Conservation (phyloP, 1,139 yeast species). For the Candida labiduridarum region DNA sequence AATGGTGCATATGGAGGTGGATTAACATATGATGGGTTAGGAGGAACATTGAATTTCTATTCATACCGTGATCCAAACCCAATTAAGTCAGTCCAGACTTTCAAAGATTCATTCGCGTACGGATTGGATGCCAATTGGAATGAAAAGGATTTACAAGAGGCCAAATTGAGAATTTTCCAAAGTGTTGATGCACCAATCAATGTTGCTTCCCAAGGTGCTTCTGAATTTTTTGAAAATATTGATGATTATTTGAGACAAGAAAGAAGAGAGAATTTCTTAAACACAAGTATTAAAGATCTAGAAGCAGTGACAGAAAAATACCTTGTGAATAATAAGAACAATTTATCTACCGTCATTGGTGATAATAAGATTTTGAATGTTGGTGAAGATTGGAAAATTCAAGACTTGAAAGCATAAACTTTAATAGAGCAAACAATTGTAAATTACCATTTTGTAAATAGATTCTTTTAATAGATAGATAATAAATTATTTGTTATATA, state of each 20-base stretch:
- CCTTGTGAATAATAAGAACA: conserved; percentile 33
- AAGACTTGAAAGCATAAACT: conserved; percentile 7
- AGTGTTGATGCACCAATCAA: conserved; percentile 88
- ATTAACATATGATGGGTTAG: conserved; percentile 76
- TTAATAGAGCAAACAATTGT: neutral
- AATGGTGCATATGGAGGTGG: conserved; percentile 99
- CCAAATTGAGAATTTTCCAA: conserved; percentile 89
- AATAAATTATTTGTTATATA: neutral
- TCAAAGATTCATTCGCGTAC: conserved; percentile 57
- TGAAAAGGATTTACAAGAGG: conserved; percentile 75
- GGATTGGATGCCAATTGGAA: conserved; percentile 56
- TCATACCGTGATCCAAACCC: conserved; percentile 96
- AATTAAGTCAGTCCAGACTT: conserved; percentile 62
- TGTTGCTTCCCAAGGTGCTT: conserved; percentile 75
- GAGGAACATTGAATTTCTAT: conserved; percentile 79
- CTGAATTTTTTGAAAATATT: conserved; percentile 66
- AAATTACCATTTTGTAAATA: neutral
- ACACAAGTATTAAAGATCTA: conserved; percentile 65
- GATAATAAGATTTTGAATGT: conserved; percentile 40
- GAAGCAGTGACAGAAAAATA: conserved; percentile 64
- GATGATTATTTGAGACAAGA: conserved; percentile 79
- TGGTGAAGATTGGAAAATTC: conserved; percentile 31
- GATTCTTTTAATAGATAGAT: conserved; percentile 4
- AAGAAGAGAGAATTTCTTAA: conserved; percentile 74
- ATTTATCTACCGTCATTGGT: conserved; percentile 54